These are phyloP conservation scores for Cryphonectria radicalis DNA, from an alignment of 2,329 filamentous ascomycete genomes.

Conservation along the genomic window DNA sequence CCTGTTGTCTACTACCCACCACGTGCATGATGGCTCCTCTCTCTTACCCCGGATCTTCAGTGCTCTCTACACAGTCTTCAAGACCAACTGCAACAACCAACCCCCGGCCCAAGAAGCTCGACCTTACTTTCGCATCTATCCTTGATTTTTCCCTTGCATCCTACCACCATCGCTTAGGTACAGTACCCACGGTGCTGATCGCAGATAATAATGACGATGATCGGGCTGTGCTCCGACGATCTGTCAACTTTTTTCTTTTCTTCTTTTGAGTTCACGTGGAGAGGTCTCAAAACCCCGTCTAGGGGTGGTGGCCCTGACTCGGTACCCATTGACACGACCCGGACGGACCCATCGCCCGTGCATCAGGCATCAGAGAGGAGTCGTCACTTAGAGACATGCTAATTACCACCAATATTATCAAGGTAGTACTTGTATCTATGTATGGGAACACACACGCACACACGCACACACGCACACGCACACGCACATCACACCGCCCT, in stretches of 20 bases:
- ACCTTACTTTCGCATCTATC: neutral
- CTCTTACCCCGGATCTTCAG: neutral
- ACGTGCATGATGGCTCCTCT: neutral
- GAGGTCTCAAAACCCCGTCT: neutral
- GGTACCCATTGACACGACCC: neutral
- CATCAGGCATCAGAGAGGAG: neutral
- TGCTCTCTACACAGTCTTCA: neutral
- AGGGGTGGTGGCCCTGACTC: slow-evolving; percentile 2
- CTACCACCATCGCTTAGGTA: neutral
- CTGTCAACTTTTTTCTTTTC: neutral
- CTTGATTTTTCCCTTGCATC: neutral
- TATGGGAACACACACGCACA: too few relatives aligned
- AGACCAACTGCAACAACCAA: neutral
- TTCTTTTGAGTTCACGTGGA: neutral
- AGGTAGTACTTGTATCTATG: neutral
- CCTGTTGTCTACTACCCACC: neutral
- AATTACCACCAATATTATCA: too few relatives aligned
- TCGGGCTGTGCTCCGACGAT: neutral
- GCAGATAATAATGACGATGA: neutral
- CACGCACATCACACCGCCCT: too few relatives aligned
- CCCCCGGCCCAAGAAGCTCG: neutral
- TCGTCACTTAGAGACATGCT: neutral
- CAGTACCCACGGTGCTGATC: neutral
- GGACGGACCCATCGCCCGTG: neutral
- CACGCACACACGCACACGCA: too few relatives aligned